Conservation (phyloP, 75 land plant genomes). For the Cunninghamia lanceolata region DNA sequence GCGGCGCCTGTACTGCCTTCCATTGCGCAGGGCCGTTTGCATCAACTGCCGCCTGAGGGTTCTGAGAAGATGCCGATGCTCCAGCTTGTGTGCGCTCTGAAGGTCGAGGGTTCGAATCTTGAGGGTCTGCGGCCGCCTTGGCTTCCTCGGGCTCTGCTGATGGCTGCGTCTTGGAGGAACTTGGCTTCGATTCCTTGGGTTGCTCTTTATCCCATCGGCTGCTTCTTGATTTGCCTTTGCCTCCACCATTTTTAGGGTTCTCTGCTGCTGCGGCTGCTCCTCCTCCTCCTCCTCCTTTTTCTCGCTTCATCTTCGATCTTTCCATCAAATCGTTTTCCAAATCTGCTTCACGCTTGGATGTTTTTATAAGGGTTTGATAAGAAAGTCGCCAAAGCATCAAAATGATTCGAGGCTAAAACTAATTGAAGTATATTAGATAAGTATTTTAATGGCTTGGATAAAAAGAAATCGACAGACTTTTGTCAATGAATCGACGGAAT, state of each 20-base stretch:
- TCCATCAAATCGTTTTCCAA: too few relatives aligned
- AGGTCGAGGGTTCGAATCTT: background rate
- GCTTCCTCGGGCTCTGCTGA: background rate
- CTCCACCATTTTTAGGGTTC: background rate
- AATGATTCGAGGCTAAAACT: too few relatives aligned
- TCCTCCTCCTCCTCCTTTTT: background rate
- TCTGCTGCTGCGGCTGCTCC: background rate
- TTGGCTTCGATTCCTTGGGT: background rate
- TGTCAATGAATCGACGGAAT: too few relatives aligned
- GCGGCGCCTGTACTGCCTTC: background rate
- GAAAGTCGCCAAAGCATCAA: too few relatives aligned
- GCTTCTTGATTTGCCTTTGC: background rate
- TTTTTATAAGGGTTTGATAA: too few relatives aligned
- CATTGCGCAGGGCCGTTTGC: background rate
- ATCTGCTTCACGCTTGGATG: too few relatives aligned
- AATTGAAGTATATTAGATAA: too few relatives aligned
- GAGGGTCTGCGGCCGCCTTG: background rate
- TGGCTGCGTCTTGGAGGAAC: background rate
- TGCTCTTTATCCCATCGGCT: constrained; percentile 12
- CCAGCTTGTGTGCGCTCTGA: background rate
- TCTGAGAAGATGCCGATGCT: background rate
- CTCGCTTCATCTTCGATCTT: background rate
- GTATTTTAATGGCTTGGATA: too few relatives aligned
- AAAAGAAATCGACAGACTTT: too few relatives aligned
- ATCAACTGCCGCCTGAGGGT: background rate